phyloP scores from a whole-genome alignment of 2,329 filamentous ascomycete genomes.

The Colletotrichum eleusines region DNA sequence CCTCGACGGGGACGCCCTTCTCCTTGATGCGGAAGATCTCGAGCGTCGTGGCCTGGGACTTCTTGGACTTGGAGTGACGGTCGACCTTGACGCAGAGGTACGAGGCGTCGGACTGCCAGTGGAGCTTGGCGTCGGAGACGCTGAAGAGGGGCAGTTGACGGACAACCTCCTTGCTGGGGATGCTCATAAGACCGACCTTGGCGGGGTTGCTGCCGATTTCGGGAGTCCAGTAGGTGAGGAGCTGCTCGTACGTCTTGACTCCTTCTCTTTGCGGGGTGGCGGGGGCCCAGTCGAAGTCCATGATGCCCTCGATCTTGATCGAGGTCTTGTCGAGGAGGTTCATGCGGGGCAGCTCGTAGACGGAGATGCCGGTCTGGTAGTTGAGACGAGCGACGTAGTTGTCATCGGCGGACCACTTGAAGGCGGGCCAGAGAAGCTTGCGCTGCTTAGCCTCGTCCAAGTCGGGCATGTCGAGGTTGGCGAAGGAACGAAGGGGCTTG shows the following conservation, averaged over 20 bases:
- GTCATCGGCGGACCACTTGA: slow-evolving; percentile 99
- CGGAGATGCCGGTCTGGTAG: slow-evolving; percentile 87
- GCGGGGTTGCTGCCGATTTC: slow-evolving; percentile 98
- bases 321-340: slow-evolving; percentile 89
- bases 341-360: slow-evolving; percentile 92
- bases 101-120: slow-evolving; percentile 95
- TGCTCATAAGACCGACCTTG: slow-evolving; percentile 95
- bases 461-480: slow-evolving; percentile 82
- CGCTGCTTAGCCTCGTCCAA: slow-evolving; percentile 74
- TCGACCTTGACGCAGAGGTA: slow-evolving; percentile 99
- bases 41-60: slow-evolving; percentile 94
- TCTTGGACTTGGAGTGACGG: slow-evolving; percentile 98
- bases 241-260: slow-evolving; percentile 92
- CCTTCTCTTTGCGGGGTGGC: slow-evolving; percentile 84
- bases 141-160: slow-evolving; percentile 98
- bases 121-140: slow-evolving; percentile 95
- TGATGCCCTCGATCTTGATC: slow-evolving; percentile 95
- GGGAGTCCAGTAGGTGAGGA: slow-evolving; percentile 98
- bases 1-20: slow-evolving; percentile 98
- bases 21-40: slow-evolving; percentile 98
- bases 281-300: slow-evolving; percentile 98
- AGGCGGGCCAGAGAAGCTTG: slow-evolving; percentile 97
- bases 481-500: slow-evolving; percentile 92
- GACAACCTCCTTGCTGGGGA: slow-evolving; percentile 94
- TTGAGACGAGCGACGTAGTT: slow-evolving; percentile 95